phyloP scores from a whole-genome alignment of 2,329 filamentous ascomycete genomes.

The Lachnellula hyalina region DNA sequence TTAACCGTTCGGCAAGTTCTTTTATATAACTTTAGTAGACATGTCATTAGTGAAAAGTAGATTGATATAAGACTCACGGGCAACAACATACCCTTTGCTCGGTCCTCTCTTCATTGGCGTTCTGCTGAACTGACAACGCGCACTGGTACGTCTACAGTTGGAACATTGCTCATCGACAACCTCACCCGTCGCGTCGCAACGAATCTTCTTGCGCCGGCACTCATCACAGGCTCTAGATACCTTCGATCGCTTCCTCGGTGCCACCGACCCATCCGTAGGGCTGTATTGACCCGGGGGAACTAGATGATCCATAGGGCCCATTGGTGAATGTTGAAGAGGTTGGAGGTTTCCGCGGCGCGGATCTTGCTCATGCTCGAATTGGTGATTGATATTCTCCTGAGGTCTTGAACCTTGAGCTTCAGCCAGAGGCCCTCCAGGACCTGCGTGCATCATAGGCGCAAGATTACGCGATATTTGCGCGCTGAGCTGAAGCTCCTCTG shows the following conservation, averaged over 20 bases:
- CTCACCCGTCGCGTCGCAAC: constrained; percentile 74
- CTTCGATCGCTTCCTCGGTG: constrained; percentile 71
- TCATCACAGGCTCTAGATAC: constrained; percentile 82
- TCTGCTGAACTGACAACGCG: constrained; percentile 77
- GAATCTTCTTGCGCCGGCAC: background rate
- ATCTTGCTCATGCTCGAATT: constrained; percentile 31
- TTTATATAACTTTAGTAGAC: constrained; percentile 68
- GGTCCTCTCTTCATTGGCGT: constrained; percentile 85
- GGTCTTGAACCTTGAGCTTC: constrained; percentile 33
- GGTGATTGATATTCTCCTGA: constrained; percentile 33
- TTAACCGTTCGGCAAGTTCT: constrained; percentile 78
- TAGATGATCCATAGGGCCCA: constrained; percentile 32
- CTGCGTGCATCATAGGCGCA: constrained; percentile 37
- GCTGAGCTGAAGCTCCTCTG: constrained; percentile 41
- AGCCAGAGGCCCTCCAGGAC: constrained; percentile 33
- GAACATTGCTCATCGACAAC: constrained; percentile 69
- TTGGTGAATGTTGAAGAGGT: constrained; percentile 15
- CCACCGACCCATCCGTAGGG: constrained; percentile 39
- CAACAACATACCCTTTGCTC: constrained; percentile 66
- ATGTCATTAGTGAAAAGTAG: constrained; percentile 15
- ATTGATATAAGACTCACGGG: background rate
- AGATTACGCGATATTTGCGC: constrained; percentile 42
- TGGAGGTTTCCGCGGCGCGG: constrained; percentile 16
- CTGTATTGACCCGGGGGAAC: constrained; percentile 36
- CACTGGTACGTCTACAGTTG: constrained; percentile 72